Evolutionary conservation across 805 yeast species (phyloP).

Genomic region (Wickerhamiella cacticola): DNA sequence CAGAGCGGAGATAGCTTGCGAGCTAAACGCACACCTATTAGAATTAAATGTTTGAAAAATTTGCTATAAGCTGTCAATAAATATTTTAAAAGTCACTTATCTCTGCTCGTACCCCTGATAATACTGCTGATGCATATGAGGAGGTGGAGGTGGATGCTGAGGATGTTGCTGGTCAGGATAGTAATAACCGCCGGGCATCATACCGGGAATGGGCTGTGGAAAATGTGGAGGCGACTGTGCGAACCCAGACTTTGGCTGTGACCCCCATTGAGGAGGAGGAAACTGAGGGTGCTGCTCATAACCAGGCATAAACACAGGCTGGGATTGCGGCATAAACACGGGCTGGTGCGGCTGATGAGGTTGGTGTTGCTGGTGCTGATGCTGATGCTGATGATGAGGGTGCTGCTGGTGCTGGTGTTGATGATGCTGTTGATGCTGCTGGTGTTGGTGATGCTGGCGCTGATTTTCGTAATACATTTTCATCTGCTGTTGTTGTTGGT

Average conservation of each 20-base stretch:
- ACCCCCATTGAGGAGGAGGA: conserved; percentile 3
- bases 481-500: not conserved
- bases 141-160: conserved; percentile 1
- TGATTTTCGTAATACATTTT: conserved; percentile 6
- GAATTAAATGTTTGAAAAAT: too few relatives aligned
- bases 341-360: conserved; percentile 4
- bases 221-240: not conserved
- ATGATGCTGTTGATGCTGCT: conserved; percentile 10
- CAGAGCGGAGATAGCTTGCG: too few relatives aligned
- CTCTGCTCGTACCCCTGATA: not conserved
- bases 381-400: conserved; percentile 12
- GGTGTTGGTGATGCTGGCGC: conserved; percentile 11
- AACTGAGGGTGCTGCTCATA: conserved; percentile 8
- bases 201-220: conserved; percentile 3
- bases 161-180: conserved; percentile 1
- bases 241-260: not conserved
- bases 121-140: not conserved
- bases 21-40: too few relatives aligned
- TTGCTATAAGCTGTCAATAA: conserved; percentile 8
- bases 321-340: conserved; percentile 1
- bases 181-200: not conserved
- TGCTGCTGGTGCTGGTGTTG: conserved; percentile 13
- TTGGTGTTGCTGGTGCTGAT: conserved; percentile 14
- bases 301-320: not conserved
- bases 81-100: conserved; percentile 3